A percentile compares a stretch with the other conserved stretches of the same genome.
These are phyloP conservation scores for Penicillium crystallinum DNA, from an alignment of 495 filamentous ascomycete species.

Conservation along the genomic window DNA sequence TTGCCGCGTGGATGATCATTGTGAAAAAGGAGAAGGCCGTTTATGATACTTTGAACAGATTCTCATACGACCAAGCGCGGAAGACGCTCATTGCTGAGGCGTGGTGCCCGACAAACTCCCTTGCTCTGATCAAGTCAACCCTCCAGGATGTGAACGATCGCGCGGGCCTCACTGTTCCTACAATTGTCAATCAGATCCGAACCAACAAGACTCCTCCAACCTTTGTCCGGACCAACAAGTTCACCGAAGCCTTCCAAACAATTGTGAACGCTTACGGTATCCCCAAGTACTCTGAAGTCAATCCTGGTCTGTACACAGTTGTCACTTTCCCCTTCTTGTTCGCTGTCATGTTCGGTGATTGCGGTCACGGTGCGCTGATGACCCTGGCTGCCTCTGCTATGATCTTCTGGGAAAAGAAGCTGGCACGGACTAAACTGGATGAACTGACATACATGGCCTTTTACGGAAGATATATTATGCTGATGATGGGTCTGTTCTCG, in stretches of 20 bases:
- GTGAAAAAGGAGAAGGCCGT: constrained; percentile 98
- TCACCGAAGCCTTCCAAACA: constrained; percentile 96
- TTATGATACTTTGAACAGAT: constrained; percentile 93
- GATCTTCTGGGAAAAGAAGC: constrained; percentile 90
- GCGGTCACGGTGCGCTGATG: constrained; percentile 89
- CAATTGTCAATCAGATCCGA: constrained; percentile 93
- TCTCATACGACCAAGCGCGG: constrained; percentile 90
- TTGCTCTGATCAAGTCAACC: constrained; percentile 90
- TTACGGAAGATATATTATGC: constrained; percentile 96
- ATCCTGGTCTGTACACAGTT: constrained; percentile 89
- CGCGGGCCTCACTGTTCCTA: constrained; percentile 88
- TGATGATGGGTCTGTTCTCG: constrained; percentile 96
- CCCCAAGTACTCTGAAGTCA: constrained; percentile 93
- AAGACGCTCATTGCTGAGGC: constrained; percentile 97
- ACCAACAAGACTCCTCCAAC: constrained; percentile 97
- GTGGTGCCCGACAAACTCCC: constrained; percentile 89
- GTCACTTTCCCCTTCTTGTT: constrained; percentile 98
- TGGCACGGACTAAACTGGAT: constrained; percentile 79
- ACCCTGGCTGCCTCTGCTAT: constrained; percentile 71
- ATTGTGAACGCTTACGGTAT: constrained; percentile 98
- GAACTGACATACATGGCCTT: constrained; percentile 97
- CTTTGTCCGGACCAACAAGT: constrained; percentile 94
- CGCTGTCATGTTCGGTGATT: constrained; percentile 98
- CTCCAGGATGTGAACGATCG: constrained; percentile 95
- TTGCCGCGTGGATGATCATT: constrained; percentile 94